Evolutionary conservation across 1,284 basidiomycete genomes (phyloP), one percentile per base, ranked within the genome.

Genomic region (Coniferiporia sulphurascens): DNA sequence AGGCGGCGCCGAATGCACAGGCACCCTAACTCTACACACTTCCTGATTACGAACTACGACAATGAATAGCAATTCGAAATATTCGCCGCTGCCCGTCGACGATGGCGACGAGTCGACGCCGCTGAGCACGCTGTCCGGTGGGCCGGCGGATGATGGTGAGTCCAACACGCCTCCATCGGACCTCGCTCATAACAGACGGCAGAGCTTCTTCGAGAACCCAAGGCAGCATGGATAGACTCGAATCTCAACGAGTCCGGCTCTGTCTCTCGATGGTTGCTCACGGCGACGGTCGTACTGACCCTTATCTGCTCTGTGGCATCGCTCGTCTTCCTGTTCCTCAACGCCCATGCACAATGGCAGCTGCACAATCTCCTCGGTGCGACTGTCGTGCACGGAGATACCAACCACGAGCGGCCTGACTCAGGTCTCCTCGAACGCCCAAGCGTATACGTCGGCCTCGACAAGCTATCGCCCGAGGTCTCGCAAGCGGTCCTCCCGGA

Each of bases 381-480:
- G 12, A n/a, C 48, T 19, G 55, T 57, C 50, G 22, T 61, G 15
- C 54, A 55, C 10, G 32, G 22, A 13, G 41, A 32, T 22, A 2
- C 6, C 8, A 22, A 15, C 12, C 19, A 57, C 41, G 59, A 43
- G 19, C 45, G 43, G 53, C 59, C 59, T 27, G 59, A 61, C 21
- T 49, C 51, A 17, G 55, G 59, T 36, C 41, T 57, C 9, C 48
- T 62, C 9, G 48, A 55, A 22, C 44, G 60, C 8, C 60, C 60
- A 27, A 62, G 48, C 32, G 52, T 46, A 9, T 62, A 62, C 19
- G 55, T 58, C n/a, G 60, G 60, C 13, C 38, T 62, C 51, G 60
- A 62, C 38, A 62, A 62, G 21, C 56, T 62, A 10, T 52, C 60
- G 32, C 35, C 41, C 4, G 60, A 62, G 35, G 56, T 62, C 22